Conservation (phyloP, 805 yeast species). For the Wickerhamomyces rabaulensis region DNA sequence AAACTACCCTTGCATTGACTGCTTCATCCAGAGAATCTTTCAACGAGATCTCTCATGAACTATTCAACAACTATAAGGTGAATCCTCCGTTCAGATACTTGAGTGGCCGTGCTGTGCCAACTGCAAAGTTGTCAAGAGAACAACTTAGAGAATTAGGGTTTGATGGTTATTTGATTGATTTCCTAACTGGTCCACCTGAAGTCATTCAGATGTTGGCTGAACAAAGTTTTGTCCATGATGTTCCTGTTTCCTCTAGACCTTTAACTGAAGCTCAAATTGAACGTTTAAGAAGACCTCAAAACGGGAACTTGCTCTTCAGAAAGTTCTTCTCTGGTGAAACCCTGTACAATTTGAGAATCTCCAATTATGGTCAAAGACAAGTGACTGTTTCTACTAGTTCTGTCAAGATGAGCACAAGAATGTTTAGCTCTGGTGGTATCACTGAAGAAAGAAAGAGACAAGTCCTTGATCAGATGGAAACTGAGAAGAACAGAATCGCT, state of each 20-base stretch:
- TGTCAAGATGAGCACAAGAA: conserved; percentile 4
- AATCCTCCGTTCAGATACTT: conserved; percentile 57
- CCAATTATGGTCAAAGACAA: conserved; percentile 61
- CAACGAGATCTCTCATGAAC: conserved; percentile 33
- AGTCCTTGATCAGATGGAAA: conserved; percentile 12
- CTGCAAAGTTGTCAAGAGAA: conserved; percentile 25
- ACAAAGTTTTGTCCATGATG: conserved; percentile 39
- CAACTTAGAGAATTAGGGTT: conserved; percentile 53
- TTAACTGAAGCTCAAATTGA: conserved; percentile 37
- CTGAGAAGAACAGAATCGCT: conserved; percentile 7
- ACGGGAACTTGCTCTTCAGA: conserved; percentile 42
- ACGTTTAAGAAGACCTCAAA: conserved; percentile 27
- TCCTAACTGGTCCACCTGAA: conserved; percentile 62
- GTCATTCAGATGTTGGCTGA: conserved; percentile 72
- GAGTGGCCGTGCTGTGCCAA: conserved; percentile 9
- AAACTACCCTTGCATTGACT: conserved; percentile 58
- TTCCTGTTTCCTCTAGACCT: conserved; percentile 58
- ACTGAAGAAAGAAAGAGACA: conserved; percentile 14
- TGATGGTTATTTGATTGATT: conserved; percentile 74
- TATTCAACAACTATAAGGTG: conserved; percentile 32
- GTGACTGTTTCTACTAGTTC: conserved; percentile 20
- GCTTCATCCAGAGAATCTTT: conserved; percentile 50
- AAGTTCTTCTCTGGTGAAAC: conserved; percentile 59
- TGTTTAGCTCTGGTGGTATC: conserved; percentile 18
- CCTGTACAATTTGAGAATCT: conserved; percentile 44